Conservation (phyloP, 1,139 yeast genomes). For the Hyphopichia pseudoburtonii region DNA sequence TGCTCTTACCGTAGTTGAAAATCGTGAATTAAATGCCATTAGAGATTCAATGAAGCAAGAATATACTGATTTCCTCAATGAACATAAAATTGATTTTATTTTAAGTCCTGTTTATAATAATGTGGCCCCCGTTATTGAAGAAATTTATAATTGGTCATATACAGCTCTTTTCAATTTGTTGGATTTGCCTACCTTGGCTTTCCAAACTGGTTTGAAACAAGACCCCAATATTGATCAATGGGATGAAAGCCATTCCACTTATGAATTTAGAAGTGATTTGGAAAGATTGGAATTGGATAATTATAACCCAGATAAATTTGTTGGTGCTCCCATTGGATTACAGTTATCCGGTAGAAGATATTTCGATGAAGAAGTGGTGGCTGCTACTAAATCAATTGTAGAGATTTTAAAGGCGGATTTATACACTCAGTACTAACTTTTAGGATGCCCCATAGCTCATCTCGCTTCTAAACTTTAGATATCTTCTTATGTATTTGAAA, state of each 20-base stretch:
- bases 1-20: constrained; percentile 41
- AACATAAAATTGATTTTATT: constrained; percentile 63
- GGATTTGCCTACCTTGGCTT: constrained; percentile 60
- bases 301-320: constrained; percentile 33
- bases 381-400: constrained; percentile 37
- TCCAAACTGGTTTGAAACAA: constrained; percentile 63
- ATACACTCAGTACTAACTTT: too few species aligned
- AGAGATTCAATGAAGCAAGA: constrained; percentile 59
- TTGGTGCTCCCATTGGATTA: constrained; percentile 44
- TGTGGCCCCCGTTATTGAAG: constrained; percentile 68
- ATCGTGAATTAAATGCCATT: constrained; percentile 45
- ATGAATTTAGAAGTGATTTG: constrained; percentile 38
- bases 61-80: constrained; percentile 50
- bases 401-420: constrained; percentile 25
- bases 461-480: too few species aligned
- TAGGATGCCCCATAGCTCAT: too few species aligned
- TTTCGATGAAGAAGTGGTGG: constrained; percentile 42
- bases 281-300: constrained; percentile 43
- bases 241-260: constrained; percentile 30
- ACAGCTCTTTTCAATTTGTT: constrained; percentile 66
- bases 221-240: constrained; percentile 48
- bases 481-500: too few species aligned
- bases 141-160: constrained; percentile 74
- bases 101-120: constrained; percentile 69
- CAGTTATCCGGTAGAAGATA: constrained; percentile 42